Evolutionary conservation across 176 grass and related monocot species (phyloP).

Genomic region (Avena atlantica): DNA sequence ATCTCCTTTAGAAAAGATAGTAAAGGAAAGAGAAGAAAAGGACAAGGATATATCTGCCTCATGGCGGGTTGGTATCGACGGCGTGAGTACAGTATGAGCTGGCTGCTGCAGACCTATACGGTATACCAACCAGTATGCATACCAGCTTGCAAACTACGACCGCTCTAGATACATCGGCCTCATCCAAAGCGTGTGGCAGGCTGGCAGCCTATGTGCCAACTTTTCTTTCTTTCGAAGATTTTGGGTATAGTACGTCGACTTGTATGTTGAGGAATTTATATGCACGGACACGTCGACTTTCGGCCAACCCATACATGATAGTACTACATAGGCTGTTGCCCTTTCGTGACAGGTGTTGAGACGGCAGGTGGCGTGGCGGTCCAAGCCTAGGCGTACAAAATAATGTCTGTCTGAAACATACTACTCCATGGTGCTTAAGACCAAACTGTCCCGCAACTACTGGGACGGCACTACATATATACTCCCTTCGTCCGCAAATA

Average conservation of each 20-base stretch:
- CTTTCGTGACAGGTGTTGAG: neutral
- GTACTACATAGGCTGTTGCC: too few species aligned
- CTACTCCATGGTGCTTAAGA: neutral
- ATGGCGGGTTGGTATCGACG: neutral
- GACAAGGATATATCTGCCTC: neutral
- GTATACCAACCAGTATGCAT: neutral
- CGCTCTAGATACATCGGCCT: neutral
- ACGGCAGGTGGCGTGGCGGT: neutral
- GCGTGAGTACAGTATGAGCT: neutral
- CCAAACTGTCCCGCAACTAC: neutral
- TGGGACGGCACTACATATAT: too few species aligned
- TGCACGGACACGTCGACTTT: neutral
- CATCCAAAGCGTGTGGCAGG: neutral
- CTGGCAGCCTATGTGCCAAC: neutral
- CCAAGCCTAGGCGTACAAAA: neutral
- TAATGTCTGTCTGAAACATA: constrained; percentile 20
- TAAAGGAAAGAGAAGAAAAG: neutral
- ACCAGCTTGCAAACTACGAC: neutral
- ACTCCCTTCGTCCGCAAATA: too few species aligned
- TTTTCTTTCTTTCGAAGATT: neutral
- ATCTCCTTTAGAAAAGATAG: neutral
- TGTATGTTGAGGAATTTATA: neutral
- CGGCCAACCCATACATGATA: neutral
- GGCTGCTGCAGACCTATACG: neutral
- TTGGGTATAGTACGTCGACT: neutral